phyloP scores from a whole-genome alignment of 139 green algal species.

The Micractinium conductrix region DNA sequence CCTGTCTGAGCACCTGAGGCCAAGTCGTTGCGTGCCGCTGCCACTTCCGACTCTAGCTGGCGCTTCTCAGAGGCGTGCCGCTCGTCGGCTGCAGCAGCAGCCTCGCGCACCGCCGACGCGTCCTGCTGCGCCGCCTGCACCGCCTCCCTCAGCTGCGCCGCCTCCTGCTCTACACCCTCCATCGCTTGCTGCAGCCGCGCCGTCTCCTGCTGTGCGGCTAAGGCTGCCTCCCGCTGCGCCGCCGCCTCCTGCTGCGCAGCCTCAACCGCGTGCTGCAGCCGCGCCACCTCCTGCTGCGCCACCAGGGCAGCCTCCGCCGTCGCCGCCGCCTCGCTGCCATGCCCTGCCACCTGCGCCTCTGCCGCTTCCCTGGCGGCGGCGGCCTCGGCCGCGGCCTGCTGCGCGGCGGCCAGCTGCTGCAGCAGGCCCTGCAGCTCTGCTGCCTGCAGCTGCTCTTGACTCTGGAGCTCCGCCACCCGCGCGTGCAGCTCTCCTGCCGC shows the following conservation, averaged over 20 bases:
- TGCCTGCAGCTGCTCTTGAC: neutral
- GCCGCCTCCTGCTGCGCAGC: neutral
- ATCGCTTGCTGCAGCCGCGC: neutral
- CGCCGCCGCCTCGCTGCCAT: neutral
- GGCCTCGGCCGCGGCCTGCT: neutral
- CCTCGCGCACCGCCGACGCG: neutral
- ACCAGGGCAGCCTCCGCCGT: slow-evolving; percentile 10
- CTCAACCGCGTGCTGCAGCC: neutral
- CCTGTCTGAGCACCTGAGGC: slow-evolving; percentile 3
- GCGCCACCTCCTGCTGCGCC: neutral
- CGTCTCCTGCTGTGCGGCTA: neutral
- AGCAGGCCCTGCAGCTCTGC: slow-evolving; percentile 5
- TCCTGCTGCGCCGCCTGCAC: slow-evolving; percentile 1
- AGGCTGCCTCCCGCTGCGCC: neutral
- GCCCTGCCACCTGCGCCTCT: neutral
- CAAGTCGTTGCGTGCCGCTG: slow-evolving; percentile 13
- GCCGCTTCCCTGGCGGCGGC: too few species aligned
- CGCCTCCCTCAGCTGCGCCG: neutral
- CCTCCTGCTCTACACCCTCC: neutral
- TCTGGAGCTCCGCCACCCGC: neutral
- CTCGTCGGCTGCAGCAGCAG: neutral
- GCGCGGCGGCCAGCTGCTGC: slow-evolving; percentile 17
- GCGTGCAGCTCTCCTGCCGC: neutral
- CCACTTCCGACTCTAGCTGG: slow-evolving; percentile 15
- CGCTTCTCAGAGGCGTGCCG: neutral